phyloP scores from a whole-genome alignment of 2,329 filamentous ascomycete species.

The Colletotrichum spaethianum region DNA sequence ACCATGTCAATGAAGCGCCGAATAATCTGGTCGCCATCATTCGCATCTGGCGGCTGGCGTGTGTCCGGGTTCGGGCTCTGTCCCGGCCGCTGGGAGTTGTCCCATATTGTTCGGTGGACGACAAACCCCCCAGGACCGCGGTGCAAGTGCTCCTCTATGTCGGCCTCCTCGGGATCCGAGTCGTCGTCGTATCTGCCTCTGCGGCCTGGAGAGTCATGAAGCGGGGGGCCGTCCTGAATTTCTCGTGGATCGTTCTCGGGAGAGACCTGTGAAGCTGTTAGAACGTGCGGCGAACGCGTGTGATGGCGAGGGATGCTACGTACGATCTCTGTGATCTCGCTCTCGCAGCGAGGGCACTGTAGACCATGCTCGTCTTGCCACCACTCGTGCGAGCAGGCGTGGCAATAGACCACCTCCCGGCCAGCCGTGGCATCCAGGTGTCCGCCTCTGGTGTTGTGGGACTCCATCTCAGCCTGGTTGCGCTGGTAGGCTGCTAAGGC shows the following conservation, averaged over 20 bases:
- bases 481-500: constrained; percentile 69
- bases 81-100: constrained; percentile 30
- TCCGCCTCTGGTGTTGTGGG: constrained; percentile 44
- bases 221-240: constrained; percentile 46
- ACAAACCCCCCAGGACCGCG: constrained; percentile 58
- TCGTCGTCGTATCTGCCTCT: constrained; percentile 53
- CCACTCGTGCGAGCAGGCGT: constrained; percentile 87
- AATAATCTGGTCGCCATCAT: constrained; percentile 54
- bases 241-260: constrained; percentile 74
- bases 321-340: constrained; percentile 90
- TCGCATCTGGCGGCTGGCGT: constrained; percentile 42
- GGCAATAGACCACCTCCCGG: constrained; percentile 87
- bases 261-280: constrained; percentile 61
- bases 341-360: constrained; percentile 81
- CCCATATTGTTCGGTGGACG: constrained; percentile 54
- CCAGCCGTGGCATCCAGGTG: constrained; percentile 66
- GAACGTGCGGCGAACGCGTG: background rate
- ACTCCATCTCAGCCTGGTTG: constrained; percentile 60
- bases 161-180: constrained; percentile 72
- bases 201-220: constrained; percentile 38
- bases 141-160: constrained; percentile 68
- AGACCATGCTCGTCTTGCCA: constrained; percentile 78
- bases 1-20: constrained; percentile 62
- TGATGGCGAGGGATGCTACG: constrained; percentile 51
- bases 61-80: constrained; percentile 15